Percentiles rank a stretch among this genome's conserved stretches.
Conservation (phyloP, 306 rosid species). For the Prosopis cineraria region DNA sequence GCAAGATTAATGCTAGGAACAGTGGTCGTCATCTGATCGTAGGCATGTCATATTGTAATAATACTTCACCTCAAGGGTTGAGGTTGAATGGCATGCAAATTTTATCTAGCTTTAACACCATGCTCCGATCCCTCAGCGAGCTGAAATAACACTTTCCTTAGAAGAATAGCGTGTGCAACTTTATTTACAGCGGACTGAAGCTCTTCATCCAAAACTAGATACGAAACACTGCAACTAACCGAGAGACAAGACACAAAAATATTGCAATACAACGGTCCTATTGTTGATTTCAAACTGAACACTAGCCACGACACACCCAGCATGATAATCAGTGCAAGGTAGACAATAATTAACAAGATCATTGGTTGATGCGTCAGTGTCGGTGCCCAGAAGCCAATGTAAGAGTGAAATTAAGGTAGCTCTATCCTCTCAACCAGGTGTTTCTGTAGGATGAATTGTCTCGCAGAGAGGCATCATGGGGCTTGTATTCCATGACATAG, state of each 20-base stretch:
- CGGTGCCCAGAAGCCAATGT: slow-evolving; percentile 22
- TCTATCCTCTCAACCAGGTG: slow-evolving; percentile 96
- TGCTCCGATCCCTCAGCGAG: slow-evolving; percentile 6
- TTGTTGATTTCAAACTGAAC: slow-evolving; percentile 33
- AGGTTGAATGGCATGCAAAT: not conserved
- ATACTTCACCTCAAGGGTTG: not conserved
- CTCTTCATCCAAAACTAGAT: slow-evolving; percentile 12
- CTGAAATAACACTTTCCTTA: slow-evolving; percentile 7
- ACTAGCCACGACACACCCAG: slow-evolving; percentile 25
- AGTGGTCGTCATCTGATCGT: not conserved
- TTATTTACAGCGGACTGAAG: slow-evolving; percentile 38
- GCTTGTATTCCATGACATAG: slow-evolving; percentile 97
- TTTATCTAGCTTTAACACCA: not conserved
- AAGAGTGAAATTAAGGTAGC: not conserved
- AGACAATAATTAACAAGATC: slow-evolving; percentile 13
- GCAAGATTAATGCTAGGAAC: not conserved
- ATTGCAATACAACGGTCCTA: slow-evolving; percentile 7
- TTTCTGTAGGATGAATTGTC: slow-evolving; percentile 96
- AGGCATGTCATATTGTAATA: not conserved
- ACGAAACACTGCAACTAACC: not conserved
- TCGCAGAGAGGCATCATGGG: slow-evolving; percentile 91
- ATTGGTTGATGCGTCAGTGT: not conserved
- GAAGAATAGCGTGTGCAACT: slow-evolving; percentile 1
- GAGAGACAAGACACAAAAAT: slow-evolving; percentile 18
- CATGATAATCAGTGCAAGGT: slow-evolving; percentile 20